These are phyloP conservation scores for Silene conica DNA, from an alignment of 148 eudicot genomes.

Conservation along the genomic window DNA sequence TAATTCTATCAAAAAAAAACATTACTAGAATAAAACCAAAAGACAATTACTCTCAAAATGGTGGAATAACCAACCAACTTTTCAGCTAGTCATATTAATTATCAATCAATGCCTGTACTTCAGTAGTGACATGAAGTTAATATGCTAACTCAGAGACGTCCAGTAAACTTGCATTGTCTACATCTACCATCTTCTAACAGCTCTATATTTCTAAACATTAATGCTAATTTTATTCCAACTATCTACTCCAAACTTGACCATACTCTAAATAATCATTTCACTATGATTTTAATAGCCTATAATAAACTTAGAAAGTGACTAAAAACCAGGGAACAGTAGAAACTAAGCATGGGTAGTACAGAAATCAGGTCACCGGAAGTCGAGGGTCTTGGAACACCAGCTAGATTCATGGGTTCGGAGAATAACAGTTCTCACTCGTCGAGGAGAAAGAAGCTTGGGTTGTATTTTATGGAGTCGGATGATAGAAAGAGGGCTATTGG, in stretches of 20 bases:
- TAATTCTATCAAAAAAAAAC: too few species aligned
- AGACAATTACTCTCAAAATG: not conserved
- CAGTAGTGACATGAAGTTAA: not conserved
- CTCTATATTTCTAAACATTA: not conserved
- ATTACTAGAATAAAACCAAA: not conserved
- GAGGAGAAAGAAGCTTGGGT: slow-evolving; percentile 50
- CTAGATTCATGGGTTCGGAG: not conserved
- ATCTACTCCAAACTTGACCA: slow-evolving; percentile 2
- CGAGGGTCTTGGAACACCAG: slow-evolving; percentile 7
- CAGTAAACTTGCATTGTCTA: not conserved
- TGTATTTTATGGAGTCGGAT: slow-evolving; percentile 70
- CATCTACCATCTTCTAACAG: slow-evolving; percentile 14
- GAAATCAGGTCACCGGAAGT: slow-evolving; percentile 59
- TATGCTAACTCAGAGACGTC: not conserved
- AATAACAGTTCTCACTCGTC: slow-evolving; percentile 14
- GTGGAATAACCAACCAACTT: not conserved
- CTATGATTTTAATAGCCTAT: not conserved
- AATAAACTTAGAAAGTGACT: slow-evolving; percentile 5
- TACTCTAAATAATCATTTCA: not conserved
- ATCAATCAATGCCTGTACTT: slow-evolving; percentile 9
- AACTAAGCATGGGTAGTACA: slow-evolving; percentile 20
- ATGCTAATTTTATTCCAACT: slow-evolving; percentile 1
- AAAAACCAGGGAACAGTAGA: not conserved
- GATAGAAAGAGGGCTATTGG: slow-evolving; percentile 58
- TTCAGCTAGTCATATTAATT: slow-evolving; percentile 6